Conservation (phyloP, 202 grass and related monocot genomes). For the Panicum virgatum region DNA sequence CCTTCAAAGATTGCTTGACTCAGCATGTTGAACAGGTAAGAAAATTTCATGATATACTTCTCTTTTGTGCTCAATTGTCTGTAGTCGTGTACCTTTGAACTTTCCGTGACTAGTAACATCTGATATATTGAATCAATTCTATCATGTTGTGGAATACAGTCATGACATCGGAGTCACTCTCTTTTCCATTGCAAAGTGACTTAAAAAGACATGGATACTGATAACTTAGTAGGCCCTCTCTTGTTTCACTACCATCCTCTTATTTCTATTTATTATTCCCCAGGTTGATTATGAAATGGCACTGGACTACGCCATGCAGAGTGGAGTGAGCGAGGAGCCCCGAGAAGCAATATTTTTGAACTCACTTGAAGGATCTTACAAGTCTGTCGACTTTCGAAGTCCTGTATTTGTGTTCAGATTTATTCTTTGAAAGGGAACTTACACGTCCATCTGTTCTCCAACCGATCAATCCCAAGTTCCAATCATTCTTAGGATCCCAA, state of each 20-base stretch:
- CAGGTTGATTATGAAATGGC: conserved; percentile 98
- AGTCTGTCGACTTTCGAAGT: conserved; percentile 68
- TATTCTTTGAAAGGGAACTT: conserved; percentile 39
- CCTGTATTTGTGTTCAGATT: conserved; percentile 81
- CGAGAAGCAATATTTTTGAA: conserved; percentile 79
- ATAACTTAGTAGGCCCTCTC: neutral
- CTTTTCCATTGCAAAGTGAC: neutral
- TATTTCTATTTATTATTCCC: neutral
- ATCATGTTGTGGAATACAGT: neutral
- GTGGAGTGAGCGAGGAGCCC: conserved; percentile 77
- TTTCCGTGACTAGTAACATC: neutral
- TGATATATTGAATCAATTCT: neutral
- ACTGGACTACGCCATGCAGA: conserved; percentile 90
- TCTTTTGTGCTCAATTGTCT: neutral
- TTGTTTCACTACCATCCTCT: neutral
- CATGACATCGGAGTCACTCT: neutral
- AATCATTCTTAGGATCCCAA: neutral
- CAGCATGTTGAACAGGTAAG: conserved; percentile 95
- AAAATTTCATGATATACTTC: neutral
- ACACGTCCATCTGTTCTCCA: neutral
- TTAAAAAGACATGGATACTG: neutral
- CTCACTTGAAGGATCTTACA: conserved; percentile 70
- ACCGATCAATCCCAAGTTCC: neutral
- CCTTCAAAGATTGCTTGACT: conserved; percentile 74
- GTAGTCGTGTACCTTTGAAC: neutral